phyloP scores from a whole-genome alignment of 176 grass and related monocot species.

The Hordeum marinum region DNA sequence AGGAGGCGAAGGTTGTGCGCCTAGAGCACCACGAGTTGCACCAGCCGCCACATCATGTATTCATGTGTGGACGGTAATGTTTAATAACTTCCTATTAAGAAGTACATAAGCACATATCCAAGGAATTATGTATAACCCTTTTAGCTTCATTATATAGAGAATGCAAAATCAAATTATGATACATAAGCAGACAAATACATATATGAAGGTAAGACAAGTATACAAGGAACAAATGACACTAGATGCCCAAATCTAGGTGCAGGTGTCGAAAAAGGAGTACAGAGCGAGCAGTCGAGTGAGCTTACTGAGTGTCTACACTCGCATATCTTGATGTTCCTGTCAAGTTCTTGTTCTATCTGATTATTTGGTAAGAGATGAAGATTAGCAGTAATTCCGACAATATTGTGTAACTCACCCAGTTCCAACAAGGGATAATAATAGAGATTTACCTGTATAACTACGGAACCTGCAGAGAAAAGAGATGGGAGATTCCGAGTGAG shows the following conservation, averaged over 20 bases:
- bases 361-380: neutral
- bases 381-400: neutral
- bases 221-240: neutral
- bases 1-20: no score
- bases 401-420: neutral
- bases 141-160: neutral
- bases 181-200: neutral
- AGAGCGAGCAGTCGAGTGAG: neutral
- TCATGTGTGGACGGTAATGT: no score
- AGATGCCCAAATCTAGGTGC: neutral
- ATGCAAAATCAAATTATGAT: neutral
- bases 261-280: neutral
- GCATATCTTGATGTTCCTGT: conserved; percentile 62
- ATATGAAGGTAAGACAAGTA: neutral
- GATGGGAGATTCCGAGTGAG: no score
- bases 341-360: conserved; percentile 55
- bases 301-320: conserved; percentile 64
- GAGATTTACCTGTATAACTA: conserved; percentile 38
- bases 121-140: neutral
- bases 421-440: neutral
- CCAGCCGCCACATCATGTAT: no score
- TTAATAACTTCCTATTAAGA: neutral
- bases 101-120: neutral
- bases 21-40: no score
- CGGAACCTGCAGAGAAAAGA: conserved; percentile 3